Conservation (phyloP, 306 rosid species). For the Myrica gale region DNA sequence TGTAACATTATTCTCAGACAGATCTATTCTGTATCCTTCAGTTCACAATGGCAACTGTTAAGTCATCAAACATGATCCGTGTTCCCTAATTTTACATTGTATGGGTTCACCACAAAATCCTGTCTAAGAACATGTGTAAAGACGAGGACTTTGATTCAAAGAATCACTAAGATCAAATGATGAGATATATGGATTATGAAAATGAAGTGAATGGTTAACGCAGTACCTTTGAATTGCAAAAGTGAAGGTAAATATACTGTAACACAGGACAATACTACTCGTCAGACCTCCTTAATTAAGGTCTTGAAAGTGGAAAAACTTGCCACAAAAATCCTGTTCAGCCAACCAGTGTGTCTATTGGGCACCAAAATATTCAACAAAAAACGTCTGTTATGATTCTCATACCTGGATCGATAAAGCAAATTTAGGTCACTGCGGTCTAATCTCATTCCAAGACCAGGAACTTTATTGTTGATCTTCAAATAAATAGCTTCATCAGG, state of each 20-base stretch:
- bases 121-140: not conserved
- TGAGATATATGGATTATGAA: not conserved
- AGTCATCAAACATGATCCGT: not conserved
- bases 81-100: not conserved
- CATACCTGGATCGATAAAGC: slow-evolving; percentile 78
- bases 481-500: slow-evolving; percentile 94
- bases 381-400: not conserved
- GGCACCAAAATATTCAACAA: not conserved
- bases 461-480: slow-evolving; percentile 95
- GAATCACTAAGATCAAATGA: not conserved
- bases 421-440: slow-evolving; percentile 87
- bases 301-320: not conserved
- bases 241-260: not conserved
- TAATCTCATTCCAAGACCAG: slow-evolving; percentile 95
- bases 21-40: not conserved
- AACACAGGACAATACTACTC: not conserved
- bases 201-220: not conserved
- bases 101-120: not conserved
- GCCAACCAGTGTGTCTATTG: not conserved
- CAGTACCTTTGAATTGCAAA: not conserved
- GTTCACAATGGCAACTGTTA: not conserved
- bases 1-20: not conserved
- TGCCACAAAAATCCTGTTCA: not conserved
- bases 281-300: not conserved
- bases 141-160: not conserved